phyloP scores from a whole-genome alignment of 805 yeast genomes.

The Suhomyces sp. region DNA sequence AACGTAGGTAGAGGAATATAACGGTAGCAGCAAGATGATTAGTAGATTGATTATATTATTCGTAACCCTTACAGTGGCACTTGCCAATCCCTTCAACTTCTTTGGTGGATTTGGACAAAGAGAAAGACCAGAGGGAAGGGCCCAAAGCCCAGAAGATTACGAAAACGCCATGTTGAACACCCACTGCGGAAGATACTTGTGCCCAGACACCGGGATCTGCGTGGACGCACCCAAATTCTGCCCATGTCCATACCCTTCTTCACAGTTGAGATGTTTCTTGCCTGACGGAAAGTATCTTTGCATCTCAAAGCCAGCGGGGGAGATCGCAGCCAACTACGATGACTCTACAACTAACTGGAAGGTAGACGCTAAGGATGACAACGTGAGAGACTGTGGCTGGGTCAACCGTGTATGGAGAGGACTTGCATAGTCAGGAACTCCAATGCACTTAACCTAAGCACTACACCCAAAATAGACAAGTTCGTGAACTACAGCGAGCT shows the following conservation, averaged over 20 bases:
- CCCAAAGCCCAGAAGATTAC: conserved; percentile 31
- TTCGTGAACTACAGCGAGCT: not conserved
- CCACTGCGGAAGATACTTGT: conserved; percentile 64
- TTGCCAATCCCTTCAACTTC: conserved; percentile 36
- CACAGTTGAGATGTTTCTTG: conserved; percentile 75
- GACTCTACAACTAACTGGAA: conserved; percentile 44
- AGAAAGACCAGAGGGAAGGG: conserved; percentile 21
- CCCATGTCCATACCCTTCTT: conserved; percentile 86
- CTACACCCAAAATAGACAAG: not conserved
- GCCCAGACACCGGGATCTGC: conserved; percentile 81
- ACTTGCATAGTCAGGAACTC: not conserved
- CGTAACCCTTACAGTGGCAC: conserved; percentile 13
- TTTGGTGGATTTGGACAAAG: conserved; percentile 18
- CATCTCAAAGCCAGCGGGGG: conserved; percentile 72
- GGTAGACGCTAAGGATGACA: conserved; percentile 50
- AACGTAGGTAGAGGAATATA: not conserved
- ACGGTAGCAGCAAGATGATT: conserved; percentile 3
- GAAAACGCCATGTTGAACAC: conserved; percentile 37
- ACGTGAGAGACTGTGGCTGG: conserved; percentile 79
- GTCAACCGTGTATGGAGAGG: conserved; percentile 72
- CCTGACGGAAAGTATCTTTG: conserved; percentile 75
- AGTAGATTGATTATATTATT: conserved; percentile 6
- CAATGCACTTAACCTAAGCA: too few species aligned
- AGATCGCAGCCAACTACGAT: conserved; percentile 28
- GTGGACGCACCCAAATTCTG: conserved; percentile 69